phyloP scores from a whole-genome alignment of 345 rosid species.

The Alliaria petiolata region DNA sequence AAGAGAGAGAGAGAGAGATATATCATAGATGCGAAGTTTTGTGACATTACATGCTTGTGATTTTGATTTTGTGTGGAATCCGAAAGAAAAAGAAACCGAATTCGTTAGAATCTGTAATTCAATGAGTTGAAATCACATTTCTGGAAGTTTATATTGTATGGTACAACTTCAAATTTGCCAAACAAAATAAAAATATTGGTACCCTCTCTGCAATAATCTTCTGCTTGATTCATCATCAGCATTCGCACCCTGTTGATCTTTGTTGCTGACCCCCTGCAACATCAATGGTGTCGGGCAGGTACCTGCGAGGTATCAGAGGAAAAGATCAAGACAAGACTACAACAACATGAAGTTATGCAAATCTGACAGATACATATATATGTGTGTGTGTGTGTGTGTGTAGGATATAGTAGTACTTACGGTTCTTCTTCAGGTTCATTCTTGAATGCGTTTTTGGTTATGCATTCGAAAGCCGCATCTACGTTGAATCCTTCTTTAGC shows the following conservation, averaged over 20 bases:
- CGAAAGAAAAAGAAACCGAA: neutral
- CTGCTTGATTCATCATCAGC: constrained; percentile 24
- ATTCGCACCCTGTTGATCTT: constrained; percentile 74
- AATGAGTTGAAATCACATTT: constrained; percentile 6
- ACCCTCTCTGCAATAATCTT: neutral
- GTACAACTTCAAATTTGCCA: constrained; percentile 18
- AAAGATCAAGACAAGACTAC: too few species aligned
- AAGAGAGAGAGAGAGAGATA: neutral
- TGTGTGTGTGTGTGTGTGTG: neutral
- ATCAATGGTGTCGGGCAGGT: constrained; percentile 74
- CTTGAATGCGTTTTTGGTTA: constrained; percentile 84
- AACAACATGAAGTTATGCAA: neutral
- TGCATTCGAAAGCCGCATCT: constrained; percentile 77
- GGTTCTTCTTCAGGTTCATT: constrained; percentile 86
- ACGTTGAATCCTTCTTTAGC: constrained; percentile 93
- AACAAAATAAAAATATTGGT: neutral
- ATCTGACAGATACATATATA: too few species aligned
- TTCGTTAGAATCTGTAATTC: neutral
- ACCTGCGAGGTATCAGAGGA: constrained; percentile 35
- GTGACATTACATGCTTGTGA: constrained; percentile 18
- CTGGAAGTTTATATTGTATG: neutral
- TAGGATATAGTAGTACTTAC: constrained; percentile 44
- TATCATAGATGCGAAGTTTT: neutral
- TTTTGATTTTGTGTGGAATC: neutral
- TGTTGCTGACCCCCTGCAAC: constrained; percentile 54